These are phyloP conservation scores for Dactylellina parvicollis DNA, from an alignment of 2,329 filamentous ascomycete species.

Conservation along the genomic window DNA sequence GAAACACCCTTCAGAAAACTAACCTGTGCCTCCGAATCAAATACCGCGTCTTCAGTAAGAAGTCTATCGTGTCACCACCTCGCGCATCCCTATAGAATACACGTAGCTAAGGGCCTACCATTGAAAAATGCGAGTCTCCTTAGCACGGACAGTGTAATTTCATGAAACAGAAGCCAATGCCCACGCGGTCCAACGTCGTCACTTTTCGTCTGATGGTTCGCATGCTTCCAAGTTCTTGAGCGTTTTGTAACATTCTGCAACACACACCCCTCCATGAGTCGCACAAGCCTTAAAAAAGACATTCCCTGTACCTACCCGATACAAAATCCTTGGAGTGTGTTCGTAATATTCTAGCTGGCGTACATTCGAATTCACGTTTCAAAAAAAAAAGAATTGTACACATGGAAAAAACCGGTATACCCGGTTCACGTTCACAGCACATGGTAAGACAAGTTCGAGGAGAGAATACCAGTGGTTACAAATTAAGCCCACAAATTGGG, in stretches of 20 bases:
- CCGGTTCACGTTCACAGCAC: slow-evolving; percentile 16
- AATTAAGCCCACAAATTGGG: background rate
- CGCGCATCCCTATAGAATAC: too few relatives aligned
- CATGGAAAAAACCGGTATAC: slow-evolving; percentile 30
- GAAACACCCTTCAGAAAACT: too few relatives aligned
- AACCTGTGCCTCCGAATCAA: too few relatives aligned
- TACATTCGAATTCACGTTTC: slow-evolving; percentile 18
- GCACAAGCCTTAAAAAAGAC: slow-evolving; percentile 18
- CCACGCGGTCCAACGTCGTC: background rate
- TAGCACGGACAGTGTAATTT: too few relatives aligned
- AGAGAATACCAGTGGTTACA: background rate
- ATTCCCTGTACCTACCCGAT: slow-evolving; percentile 3
- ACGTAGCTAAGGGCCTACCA: too few relatives aligned
- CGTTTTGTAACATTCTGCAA: background rate
- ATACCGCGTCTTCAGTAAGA: too few relatives aligned
- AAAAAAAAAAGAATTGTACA: slow-evolving; percentile 6
- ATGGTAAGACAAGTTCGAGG: slow-evolving; percentile 4
- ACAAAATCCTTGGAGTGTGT: background rate
- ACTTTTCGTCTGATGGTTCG: slow-evolving; percentile 3
- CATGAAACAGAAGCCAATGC: background rate
- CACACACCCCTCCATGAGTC: too few relatives aligned
- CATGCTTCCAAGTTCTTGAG: background rate
- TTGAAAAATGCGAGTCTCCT: too few relatives aligned
- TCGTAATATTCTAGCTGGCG: background rate
- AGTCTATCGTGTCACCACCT: too few relatives aligned